Conservation (phyloP, 495 filamentous ascomycete species). For the Xylaria longipes region DNA sequence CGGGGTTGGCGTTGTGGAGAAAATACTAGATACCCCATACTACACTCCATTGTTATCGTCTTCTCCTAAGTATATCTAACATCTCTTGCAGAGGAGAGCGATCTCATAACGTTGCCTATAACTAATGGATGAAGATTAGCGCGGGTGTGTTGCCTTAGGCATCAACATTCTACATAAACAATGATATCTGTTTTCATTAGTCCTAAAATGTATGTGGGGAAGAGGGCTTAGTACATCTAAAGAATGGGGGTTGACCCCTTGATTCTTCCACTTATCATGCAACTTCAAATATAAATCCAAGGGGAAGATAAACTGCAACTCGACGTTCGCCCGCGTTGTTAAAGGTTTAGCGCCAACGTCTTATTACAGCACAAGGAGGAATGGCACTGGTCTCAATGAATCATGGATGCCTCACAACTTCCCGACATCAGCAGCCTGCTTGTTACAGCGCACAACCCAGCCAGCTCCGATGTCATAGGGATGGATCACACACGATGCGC, state of each 20-base stretch:
- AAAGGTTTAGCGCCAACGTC: neutral
- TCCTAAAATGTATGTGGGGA: neutral
- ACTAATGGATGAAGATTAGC: neutral
- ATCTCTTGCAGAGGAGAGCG: neutral
- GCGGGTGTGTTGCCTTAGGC: neutral
- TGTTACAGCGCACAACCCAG: neutral
- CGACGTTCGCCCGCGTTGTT: neutral
- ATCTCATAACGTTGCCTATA: neutral
- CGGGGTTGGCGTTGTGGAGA: neutral
- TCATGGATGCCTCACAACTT: neutral
- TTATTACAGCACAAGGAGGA: neutral
- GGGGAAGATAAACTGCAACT: neutral
- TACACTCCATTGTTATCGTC: neutral
- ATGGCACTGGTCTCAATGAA: neutral
- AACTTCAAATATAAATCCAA: neutral
- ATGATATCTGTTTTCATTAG: neutral
- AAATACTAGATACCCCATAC: neutral
- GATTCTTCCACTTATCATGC: neutral
- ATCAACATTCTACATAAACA: neutral
- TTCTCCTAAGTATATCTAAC: neutral
- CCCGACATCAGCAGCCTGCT: slow-evolving; percentile 1
- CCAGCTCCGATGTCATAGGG: neutral
- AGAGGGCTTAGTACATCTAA: neutral
- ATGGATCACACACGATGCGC: slow-evolving; percentile 7
- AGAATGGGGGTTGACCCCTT: neutral